These are phyloP conservation scores for Trichoderma sp. DNA, from an alignment of 2,329 filamentous ascomycete species.

Conservation along the genomic window DNA sequence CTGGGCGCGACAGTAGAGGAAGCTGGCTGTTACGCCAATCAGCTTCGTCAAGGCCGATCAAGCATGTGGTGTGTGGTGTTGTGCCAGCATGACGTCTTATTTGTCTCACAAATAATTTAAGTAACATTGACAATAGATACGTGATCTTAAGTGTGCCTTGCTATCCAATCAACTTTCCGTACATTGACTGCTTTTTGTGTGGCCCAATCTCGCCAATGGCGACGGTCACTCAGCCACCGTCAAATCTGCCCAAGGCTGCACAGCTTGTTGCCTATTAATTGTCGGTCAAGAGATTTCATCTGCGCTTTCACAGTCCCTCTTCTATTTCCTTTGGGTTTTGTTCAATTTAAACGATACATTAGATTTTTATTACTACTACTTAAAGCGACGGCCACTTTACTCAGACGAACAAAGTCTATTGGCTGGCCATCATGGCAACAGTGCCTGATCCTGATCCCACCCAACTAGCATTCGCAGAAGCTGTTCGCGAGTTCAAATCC, in stretches of 20 bases:
- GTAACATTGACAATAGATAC: neutral
- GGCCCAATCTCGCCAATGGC: neutral
- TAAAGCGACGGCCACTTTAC: neutral
- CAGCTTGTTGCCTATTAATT: neutral
- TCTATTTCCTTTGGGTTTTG: neutral
- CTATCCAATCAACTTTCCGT: neutral
- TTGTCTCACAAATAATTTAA: too few relatives aligned
- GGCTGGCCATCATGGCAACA: neutral
- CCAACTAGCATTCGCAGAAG: neutral
- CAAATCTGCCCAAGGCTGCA: neutral
- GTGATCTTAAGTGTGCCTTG: neutral
- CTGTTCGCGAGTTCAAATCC: constrained; percentile 20
- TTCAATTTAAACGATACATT: neutral
- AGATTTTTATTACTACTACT: neutral
- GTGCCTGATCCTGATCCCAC: neutral
- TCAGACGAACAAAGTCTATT: neutral
- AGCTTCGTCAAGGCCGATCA: too few relatives aligned
- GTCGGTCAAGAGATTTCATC: neutral
- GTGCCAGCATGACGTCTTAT: too few relatives aligned
- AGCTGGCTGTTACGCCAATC: too few relatives aligned
- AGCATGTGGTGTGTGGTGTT: too few relatives aligned
- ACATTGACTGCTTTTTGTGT: neutral
- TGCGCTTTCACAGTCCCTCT: neutral
- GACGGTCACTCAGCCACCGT: neutral
- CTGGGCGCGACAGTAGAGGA: too few relatives aligned